Base-by-base conservation (phyloP, 140 eudicot genomes). In the Oenanthe javanica region DNA sequence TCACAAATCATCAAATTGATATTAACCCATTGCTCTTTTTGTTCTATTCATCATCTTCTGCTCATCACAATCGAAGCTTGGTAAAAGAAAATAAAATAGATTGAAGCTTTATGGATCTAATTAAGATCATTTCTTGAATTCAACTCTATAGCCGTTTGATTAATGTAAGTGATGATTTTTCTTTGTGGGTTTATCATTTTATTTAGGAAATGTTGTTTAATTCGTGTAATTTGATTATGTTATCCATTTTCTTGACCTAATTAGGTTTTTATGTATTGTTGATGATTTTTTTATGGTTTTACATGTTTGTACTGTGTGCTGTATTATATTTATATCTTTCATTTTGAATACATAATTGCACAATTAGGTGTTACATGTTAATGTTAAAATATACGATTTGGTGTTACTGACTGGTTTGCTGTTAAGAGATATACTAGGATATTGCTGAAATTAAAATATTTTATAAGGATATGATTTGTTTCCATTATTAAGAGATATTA, bases 41-140 rank as follows among this genome's bases (percentile, higher is more conserved):
- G 69, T n/a, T n/a, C 2, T 61, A 31, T 61, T 61, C 0, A 61
- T n/a, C 14, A 61, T n/a, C 5, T 61, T 9, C 5, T 27, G 4
- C 14, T 10, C 36, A 8, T 61, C 69, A 61, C n/a, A 61, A n/a
- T 61, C n/a, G 69, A 61, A 61, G 14, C 69, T n/a, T 61, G 69
- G 21, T 0, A 1, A 9, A 21, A n/a, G 1, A n/a, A n/a, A n/a
- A 59, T 7, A 7, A n/a, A 61, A 61, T 38, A 70, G 11, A 14
- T 70, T 9, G 75, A 70, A 70, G 48, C 45, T 70, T 38, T 40
- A 4, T 69, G 75, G 75, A 69, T 69, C 75, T 15, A 36, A 69
- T 27, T 69, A 1, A 36, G 47, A 69, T 5, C 75, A 36, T 69
- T 61, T 61, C 69, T 61, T 61, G 69, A 61, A 19, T 61, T 59